Evolutionary conservation across 1,284 basidiomycete species (phyloP), one percentile per base, ranked within the genome.

Genomic region (Pterulicium gracile): DNA sequence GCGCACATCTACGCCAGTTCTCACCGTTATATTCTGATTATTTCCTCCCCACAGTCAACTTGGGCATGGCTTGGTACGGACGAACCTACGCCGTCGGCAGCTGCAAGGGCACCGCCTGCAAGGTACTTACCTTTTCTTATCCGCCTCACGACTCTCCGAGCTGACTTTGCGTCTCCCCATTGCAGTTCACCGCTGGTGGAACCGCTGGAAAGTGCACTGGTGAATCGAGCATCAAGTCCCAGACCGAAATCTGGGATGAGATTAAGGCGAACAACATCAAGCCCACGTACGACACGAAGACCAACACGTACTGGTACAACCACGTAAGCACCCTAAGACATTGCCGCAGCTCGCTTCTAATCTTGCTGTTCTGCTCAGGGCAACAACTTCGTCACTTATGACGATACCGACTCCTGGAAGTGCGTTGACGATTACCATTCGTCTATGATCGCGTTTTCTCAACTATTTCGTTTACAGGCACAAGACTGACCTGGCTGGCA

Each of bases 31-130:
- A n/a, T n/a, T n/a, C 42, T 27, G 14, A 22, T 12, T 19, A 4
- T 15, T 43, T 24, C 23, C 27, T n/a, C 39, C 42, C 23, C 34
- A n/a, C 42, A 39, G 19, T 51, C 10, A 49, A 43, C 21, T 22
- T 48, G 10, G 53, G 53, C 7, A 43, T 55, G 15, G 53, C 52
- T 3, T 53, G 40, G 21, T 55, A 55, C 42, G 53, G 47, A 7
- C 50, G 53, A 4, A 46, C 49, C 3, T 55, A 50, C 34, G 45
- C 51, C 3, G 42, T 55, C 23, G 22, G 41, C 3, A 39, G 44
- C 1, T 53, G 53, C 35, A 22, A 10, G 0, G 53, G 52, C n/a
- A 51, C 51, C 24, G 53, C 51, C 23, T 55, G 53, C 49, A 50
- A 54, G 51, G 55, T 55, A 54, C n/a, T n/a, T n/a, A n/a, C n/a